Conservation (phyloP, 306 rosid species). For the Alnus rubra region DNA sequence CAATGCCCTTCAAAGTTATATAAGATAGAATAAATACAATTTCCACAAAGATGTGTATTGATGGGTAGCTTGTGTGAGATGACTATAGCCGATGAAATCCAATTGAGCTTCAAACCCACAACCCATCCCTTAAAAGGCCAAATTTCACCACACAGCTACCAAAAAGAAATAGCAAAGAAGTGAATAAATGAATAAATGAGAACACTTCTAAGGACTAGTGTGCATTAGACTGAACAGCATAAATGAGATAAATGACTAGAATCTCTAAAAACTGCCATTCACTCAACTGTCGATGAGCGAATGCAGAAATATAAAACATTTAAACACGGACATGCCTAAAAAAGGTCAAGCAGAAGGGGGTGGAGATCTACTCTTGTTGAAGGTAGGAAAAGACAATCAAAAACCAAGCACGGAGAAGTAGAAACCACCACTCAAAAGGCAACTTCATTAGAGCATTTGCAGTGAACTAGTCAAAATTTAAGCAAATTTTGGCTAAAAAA, state of each 20-base stretch:
- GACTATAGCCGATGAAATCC: neutral
- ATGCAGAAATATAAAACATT: neutral
- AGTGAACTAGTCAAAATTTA: too few relatives aligned
- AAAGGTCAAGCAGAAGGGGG: neutral
- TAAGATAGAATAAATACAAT: neutral
- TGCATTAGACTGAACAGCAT: neutral
- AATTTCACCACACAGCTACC: neutral
- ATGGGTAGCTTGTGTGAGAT: neutral
- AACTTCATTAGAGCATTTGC: neutral
- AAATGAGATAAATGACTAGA: too few relatives aligned
- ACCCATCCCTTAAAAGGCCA: constrained; percentile 4
- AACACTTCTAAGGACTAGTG: neutral
- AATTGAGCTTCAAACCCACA: neutral
- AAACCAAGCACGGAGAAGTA: neutral
- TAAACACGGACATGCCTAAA: neutral
- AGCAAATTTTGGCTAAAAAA: too few relatives aligned
- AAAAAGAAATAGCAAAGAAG: neutral
- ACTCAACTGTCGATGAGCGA: neutral
- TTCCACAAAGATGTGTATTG: neutral
- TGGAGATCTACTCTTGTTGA: neutral
- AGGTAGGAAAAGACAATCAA: neutral
- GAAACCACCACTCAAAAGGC: neutral
- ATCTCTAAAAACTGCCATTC: neutral
- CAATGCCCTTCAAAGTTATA: neutral
- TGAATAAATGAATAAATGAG: neutral